Conservation (phyloP, 2,329 filamentous ascomycete genomes). For the Lecanicillium sp. region DNA sequence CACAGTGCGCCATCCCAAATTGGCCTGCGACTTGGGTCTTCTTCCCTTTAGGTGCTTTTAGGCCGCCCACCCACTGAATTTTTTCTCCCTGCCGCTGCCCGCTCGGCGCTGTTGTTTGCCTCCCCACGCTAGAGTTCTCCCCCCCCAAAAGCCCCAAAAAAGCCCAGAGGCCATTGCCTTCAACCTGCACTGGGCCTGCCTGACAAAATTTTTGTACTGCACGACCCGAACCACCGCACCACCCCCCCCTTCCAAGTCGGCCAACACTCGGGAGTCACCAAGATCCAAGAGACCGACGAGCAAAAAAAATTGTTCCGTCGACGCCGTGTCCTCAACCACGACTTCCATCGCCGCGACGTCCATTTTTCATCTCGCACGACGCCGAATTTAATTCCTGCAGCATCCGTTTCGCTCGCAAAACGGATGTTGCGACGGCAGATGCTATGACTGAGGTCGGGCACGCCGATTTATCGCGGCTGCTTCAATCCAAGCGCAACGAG, state of each 20-base stretch:
- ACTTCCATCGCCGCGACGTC: slow-evolving; percentile 26
- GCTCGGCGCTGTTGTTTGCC: neutral
- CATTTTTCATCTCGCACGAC: slow-evolving; percentile 25
- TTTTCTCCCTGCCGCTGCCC: neutral
- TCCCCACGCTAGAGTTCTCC: neutral
- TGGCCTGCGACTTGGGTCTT: too few relatives aligned
- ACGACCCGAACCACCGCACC: neutral
- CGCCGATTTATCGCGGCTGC: slow-evolving; percentile 59
- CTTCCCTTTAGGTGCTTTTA: too few relatives aligned
- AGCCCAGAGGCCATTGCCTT: too few relatives aligned
- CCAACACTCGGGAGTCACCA: slow-evolving; percentile 10
- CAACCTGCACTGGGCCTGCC: too few relatives aligned
- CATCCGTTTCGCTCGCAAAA: slow-evolving; percentile 58
- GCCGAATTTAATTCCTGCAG: slow-evolving; percentile 20
- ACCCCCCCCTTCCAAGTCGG: slow-evolving; percentile 7
- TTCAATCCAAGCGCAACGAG: slow-evolving; percentile 59
- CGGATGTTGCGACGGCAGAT: slow-evolving; percentile 63
- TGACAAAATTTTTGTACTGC: slow-evolving; percentile 26
- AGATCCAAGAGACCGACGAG: neutral
- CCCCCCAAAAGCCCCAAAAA: slow-evolving; percentile 4
- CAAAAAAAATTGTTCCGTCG: slow-evolving; percentile 27
- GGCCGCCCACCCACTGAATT: too few relatives aligned
- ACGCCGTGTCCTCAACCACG: slow-evolving; percentile 22
- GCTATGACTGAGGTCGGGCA: slow-evolving; percentile 66
- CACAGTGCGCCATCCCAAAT: neutral